phyloP scores from a whole-genome alignment of 2,329 filamentous ascomycete genomes.

The Fusarium nelsonii region DNA sequence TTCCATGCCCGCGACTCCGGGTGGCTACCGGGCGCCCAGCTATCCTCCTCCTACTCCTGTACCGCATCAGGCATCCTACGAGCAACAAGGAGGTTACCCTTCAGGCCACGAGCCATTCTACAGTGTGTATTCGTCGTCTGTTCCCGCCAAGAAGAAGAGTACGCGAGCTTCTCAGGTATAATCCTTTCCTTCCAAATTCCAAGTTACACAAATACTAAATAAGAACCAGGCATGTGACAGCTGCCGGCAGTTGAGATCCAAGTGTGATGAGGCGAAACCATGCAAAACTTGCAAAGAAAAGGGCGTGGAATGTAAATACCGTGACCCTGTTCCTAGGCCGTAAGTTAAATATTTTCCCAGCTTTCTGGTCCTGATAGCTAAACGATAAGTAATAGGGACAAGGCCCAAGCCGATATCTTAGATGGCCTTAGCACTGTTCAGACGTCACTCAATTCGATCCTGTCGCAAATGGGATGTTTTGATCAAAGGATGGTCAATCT shows the following conservation, averaged over 20 bases:
- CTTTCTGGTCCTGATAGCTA: conserved; percentile 7
- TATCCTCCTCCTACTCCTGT: conserved; percentile 59
- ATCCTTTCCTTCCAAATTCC: neutral
- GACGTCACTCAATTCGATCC: conserved; percentile 53
- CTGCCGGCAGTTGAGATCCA: conserved; percentile 88
- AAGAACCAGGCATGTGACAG: conserved; percentile 84
- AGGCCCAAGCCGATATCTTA: conserved; percentile 70
- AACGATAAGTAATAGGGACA: conserved; percentile 63
- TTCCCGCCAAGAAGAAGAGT: conserved; percentile 69
- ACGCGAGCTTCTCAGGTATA: conserved; percentile 72
- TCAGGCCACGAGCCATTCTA: conserved; percentile 55
- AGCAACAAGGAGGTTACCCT: conserved; percentile 50
- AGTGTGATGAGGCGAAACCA: conserved; percentile 88
- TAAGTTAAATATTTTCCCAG: conserved; percentile 58
- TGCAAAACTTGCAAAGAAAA: conserved; percentile 92
- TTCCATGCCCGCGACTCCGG: conserved; percentile 60
- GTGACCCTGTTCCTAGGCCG: conserved; percentile 92
- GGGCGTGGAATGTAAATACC: conserved; percentile 84
- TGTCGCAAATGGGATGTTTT: conserved; percentile 55
- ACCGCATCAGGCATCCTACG: conserved; percentile 56
- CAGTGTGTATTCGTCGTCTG: conserved; percentile 59
- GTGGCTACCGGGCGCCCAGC: conserved; percentile 57
- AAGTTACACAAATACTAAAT: conserved; percentile 25
- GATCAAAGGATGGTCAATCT: conserved; percentile 55
- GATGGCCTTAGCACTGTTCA: conserved; percentile 64